Conservation (phyloP, 352 stramenopile species). For the Blastocystis hominis region DNA sequence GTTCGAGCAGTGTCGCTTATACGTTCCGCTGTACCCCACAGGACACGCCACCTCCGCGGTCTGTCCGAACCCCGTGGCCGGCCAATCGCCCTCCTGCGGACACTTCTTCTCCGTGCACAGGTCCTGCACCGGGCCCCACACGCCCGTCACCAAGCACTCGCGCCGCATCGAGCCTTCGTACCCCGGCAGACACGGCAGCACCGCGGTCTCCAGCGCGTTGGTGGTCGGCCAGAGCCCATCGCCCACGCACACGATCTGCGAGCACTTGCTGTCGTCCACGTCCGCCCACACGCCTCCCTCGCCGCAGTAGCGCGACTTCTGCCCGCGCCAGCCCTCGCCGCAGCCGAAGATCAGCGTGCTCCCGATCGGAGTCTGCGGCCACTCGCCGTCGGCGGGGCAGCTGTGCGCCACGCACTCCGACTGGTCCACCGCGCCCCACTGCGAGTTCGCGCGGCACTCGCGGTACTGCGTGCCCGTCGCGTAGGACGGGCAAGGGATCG, state of each 20-base stretch:
- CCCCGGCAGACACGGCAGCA: background rate
- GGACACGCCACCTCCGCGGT: background rate
- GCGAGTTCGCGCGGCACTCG: background rate
- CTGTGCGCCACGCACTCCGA: constrained; percentile 36
- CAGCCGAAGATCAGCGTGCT: background rate
- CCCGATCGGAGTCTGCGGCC: constrained; percentile 24
- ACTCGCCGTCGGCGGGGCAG: constrained; percentile 14
- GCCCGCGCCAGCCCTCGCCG: background rate
- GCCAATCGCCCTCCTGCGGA: constrained; percentile 13
- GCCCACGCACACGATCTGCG: constrained; percentile 22
- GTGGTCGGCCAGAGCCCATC: constrained; percentile 27
- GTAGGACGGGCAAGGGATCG: constrained; percentile 15
- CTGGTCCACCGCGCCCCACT: constrained; percentile 35
- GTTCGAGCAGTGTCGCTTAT: background rate
- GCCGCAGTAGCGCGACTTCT: constrained; percentile 13
- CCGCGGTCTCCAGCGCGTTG: constrained; percentile 34
- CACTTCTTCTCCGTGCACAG: constrained; percentile 17
- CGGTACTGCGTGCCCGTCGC: background rate
- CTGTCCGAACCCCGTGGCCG: background rate
- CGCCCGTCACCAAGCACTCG: background rate
- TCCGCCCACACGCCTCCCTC: constrained; percentile 26
- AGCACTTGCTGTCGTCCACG: background rate
- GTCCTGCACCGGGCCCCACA: constrained; percentile 14
- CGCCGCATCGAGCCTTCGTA: background rate
- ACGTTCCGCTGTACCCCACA: constrained; percentile 28